Evolutionary conservation across 805 yeast species (phyloP).

Genomic region (Zygosaccharomyces gambellarensis): DNA sequence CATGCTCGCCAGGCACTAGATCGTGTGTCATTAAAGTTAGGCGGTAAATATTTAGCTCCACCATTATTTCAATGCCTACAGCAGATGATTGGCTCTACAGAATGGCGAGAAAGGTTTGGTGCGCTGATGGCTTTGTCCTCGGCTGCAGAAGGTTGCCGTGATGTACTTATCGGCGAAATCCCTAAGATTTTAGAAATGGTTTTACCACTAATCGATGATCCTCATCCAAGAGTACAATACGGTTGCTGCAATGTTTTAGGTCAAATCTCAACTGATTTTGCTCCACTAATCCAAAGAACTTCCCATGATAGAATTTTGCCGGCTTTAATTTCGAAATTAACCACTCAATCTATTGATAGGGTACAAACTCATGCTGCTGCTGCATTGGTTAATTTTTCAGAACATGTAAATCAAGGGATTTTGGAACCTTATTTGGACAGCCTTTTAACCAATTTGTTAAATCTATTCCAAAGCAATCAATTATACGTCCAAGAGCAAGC

Average conservation of each 20-base stretch:
- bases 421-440: conserved; percentile 91
- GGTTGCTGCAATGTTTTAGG: conserved; percentile 97
- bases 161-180: conserved; percentile 75
- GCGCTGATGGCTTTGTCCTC: conserved; percentile 95
- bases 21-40: conserved; percentile 76
- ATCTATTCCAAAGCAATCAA: conserved; percentile 76
- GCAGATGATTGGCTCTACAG: conserved; percentile 64
- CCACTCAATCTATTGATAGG: conserved; percentile 70
- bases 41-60: conserved; percentile 77
- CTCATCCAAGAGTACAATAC: conserved; percentile 92
- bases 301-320: conserved; percentile 79
- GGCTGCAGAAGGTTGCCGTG: conserved; percentile 96
- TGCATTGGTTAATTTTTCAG: conserved; percentile 91
- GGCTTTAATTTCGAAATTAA: conserved; percentile 76
- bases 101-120: conserved; percentile 96
- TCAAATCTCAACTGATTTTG: conserved; percentile 94
- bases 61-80: conserved; percentile 86
- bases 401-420: conserved; percentile 80
- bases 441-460: conserved; percentile 66
- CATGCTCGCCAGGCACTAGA: conserved; percentile 95
- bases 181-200: conserved; percentile 79
- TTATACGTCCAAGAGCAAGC: conserved; percentile 97
- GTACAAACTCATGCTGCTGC: conserved; percentile 99
- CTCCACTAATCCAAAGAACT: conserved; percentile 78
- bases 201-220: conserved; percentile 76